A percentile compares a stretch with the other conserved stretches of the same genome.
These are phyloP conservation scores for Coleophoma eucalyptorum DNA, from an alignment of 2,329 filamentous ascomycete genomes.

Conservation along the genomic window DNA sequence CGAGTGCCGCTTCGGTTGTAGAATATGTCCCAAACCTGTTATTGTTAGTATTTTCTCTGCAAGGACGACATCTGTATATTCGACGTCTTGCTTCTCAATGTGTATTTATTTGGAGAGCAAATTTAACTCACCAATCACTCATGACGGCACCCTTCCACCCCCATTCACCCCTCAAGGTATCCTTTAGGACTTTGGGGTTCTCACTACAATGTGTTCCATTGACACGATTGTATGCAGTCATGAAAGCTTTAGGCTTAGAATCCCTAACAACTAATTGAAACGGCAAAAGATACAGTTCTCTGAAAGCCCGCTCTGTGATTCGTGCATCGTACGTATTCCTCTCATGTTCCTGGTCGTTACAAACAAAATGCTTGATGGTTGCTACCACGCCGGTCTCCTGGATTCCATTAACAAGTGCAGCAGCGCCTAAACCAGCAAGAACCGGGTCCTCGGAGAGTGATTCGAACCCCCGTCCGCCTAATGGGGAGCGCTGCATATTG, in stretches of 20 bases:
- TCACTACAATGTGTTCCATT: slow-evolving; percentile 41
- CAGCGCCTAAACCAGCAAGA: slow-evolving; percentile 39
- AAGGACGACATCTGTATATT: no score
- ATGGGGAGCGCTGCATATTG: slow-evolving; percentile 42
- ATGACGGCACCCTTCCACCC: slow-evolving; percentile 40
- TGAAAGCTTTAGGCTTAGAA: slow-evolving; percentile 37
- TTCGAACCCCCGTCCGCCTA: slow-evolving; percentile 45
- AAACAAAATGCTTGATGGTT: slow-evolving; percentile 43
- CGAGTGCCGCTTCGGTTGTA: slow-evolving; percentile 44
- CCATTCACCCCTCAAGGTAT: slow-evolving; percentile 40
- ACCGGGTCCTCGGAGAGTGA: slow-evolving; percentile 44
- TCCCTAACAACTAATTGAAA: slow-evolving; percentile 41
- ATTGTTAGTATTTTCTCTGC: no score
- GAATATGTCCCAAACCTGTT: slow-evolving; percentile 45
- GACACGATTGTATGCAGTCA: slow-evolving; percentile 43
- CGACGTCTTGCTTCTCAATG: background rate
- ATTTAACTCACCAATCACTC: slow-evolving; percentile 39
- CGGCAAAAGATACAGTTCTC: slow-evolving; percentile 39
- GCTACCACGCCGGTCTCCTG: slow-evolving; percentile 38
- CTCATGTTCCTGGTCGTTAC: slow-evolving; percentile 38
- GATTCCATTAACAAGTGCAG: slow-evolving; percentile 38
- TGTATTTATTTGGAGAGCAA: background rate
- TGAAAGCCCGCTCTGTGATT: slow-evolving; percentile 33
- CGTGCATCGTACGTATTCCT: slow-evolving; percentile 31
- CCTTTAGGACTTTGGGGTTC: slow-evolving; percentile 32